Evolutionary conservation across 2,329 filamentous ascomycete genomes (phyloP), one percentile per base, ranked within the genome.

Genomic region (Botryotinia calthae): DNA sequence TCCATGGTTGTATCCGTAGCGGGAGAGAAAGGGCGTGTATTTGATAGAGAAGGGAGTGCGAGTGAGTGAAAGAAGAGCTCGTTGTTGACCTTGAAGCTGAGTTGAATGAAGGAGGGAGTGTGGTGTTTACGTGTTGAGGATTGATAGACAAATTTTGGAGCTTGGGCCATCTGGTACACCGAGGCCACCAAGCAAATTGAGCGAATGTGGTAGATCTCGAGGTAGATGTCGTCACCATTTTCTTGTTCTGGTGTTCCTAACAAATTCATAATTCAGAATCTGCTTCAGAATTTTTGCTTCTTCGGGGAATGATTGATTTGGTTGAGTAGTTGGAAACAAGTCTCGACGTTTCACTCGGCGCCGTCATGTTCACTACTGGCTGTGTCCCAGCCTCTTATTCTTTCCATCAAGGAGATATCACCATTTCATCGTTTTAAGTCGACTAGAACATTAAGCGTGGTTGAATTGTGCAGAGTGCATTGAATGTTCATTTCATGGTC

Each of bases 1-100:
- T 72, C 75, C 77, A 78, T 78, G 58, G 46, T n/a, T 62, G 25
- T 4, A 6, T 28, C 44, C 18, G 40, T 18, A n/a, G 31, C 12
- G 5, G 59, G 31, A 40, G 48, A 37, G 42, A 31, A 18, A 16
- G 25, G 9, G 46, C 9, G 51, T 61, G 5, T 54, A n/a, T n/a
- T 34, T 42, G 42, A 4, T 22, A 22, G n/a, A 34, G 16, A 2
- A 20, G 14, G 25, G 37, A 56, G 51, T 18, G 14, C 16, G 51
- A 56, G 51, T 22, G 34, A 31, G 28, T 9, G 16, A 28, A 46
- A n/a, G 40, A 16, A 22, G 28, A 18, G 7, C 18, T 58, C 12
- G 54, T 8, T 66, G 42, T 56, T 42, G 12, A 34, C 31, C 18
- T 59, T 42, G 34, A 18, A 48, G 6, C 20, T 51, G 46, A 51